Base-by-base conservation (phyloP, 2,329 filamentous ascomycete species). In the Venturia carpophila region DNA sequence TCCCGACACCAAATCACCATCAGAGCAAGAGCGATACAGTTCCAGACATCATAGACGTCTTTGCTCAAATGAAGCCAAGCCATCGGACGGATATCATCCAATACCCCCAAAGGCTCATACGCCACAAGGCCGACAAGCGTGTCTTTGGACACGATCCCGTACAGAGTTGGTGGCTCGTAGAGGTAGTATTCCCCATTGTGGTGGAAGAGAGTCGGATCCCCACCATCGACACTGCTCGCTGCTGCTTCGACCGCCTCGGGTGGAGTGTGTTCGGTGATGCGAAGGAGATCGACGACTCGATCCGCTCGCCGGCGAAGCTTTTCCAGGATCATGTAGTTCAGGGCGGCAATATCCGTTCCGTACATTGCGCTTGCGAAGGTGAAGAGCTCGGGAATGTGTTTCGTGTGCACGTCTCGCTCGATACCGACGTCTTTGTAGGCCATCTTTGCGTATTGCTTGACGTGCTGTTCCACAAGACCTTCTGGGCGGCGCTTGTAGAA, bases 11-110 rank as follows among this genome's bases (percentile, higher is more conserved):
- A 80, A 67, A 83, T 77, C 13, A 83, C 75, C 6, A 83, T 74
- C 66, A 86, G 83, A 0, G 83, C 82, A 62, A 86, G 68, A 0
- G 83, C 82, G 4, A 86, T 74, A 5, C 80, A 78, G 69, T 84
- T 85, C 84, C 84, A 87, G 1, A 86, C 83, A 70, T 86, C 84
- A 66, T 82, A 81, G 1, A 78, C 78, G 10, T 73, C 71, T 55
- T 83, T 77, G 4, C 76, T 77, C 65, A 84, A 79, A 69, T 86
- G 80, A 68, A 85, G 82, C 63, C 80, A 78, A 5, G 78, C 79
- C 62, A 86, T 78, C 13, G 77, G 76, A 13, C 75, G 72, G 9
- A 79, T 62, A 68, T 67, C 64, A 13, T 69, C 68, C 58, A 71
- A 68, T 2, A 69, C 68, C 2, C 78, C 75, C 21, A 78, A 72